phyloP scores from a whole-genome alignment of 1,284 basidiomycete species.

The Austropuccinia psidii region DNA sequence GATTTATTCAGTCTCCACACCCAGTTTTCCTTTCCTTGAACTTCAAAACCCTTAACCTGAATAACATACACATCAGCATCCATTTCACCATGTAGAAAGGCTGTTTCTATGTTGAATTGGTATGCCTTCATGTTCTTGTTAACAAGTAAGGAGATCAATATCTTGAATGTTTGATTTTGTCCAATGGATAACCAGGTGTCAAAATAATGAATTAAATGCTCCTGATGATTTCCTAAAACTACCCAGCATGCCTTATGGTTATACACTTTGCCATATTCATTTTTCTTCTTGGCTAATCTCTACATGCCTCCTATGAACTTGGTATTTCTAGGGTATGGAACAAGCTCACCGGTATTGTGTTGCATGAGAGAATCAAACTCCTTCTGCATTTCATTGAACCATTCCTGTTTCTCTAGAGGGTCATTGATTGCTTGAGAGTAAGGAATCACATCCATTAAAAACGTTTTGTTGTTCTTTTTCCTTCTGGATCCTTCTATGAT shows the following conservation, averaged over 20 bases:
- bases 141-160: background rate
- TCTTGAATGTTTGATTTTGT: background rate
- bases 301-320: slow-evolving; percentile 21
- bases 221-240: slow-evolving; percentile 11
- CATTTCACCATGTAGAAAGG: slow-evolving; percentile 9
- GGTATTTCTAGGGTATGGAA: background rate
- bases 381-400: background rate
- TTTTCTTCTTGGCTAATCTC: background rate
- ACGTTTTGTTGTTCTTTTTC: too few species aligned
- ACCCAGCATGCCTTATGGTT: background rate
- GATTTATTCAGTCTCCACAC: slow-evolving; percentile 5
- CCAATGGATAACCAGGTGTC: background rate
- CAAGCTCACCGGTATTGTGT: slow-evolving; percentile 1
- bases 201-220: background rate
- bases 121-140: background rate
- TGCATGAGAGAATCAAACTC: background rate
- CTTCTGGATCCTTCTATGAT: too few species aligned
- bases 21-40: background rate
- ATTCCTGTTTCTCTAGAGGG: background rate
- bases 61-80: background rate
- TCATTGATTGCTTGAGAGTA: background rate
- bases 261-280: background rate
- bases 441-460: too few species aligned
- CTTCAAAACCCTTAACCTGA: slow-evolving; percentile 10
- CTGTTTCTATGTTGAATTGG: background rate